Evolutionary conservation across 176 grass and related monocot genomes (phyloP).

Genomic region (Carex myosuroides): DNA sequence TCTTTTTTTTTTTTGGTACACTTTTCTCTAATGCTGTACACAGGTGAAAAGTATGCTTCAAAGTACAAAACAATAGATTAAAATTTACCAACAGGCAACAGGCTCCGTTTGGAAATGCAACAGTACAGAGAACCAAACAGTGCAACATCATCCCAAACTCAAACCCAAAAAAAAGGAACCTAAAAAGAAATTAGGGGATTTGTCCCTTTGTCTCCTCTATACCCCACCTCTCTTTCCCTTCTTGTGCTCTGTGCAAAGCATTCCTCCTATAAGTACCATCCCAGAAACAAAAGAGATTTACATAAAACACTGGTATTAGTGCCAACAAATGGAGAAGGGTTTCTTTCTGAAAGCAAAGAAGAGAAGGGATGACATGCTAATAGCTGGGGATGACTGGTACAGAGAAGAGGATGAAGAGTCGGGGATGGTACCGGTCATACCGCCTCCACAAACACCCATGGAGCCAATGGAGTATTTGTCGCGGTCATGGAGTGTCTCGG

Average conservation of each 20-base stretch:
- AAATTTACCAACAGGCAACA: background rate
- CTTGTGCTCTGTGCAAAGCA: slow-evolving; percentile 15
- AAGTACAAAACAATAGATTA: slow-evolving; percentile 18
- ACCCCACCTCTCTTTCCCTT: slow-evolving; percentile 3
- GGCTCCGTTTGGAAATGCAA: slow-evolving; percentile 6
- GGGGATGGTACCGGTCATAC: slow-evolving; percentile 18
- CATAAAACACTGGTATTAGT: background rate
- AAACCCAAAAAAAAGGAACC: slow-evolving; percentile 17
- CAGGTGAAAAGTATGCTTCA: slow-evolving; percentile 15
- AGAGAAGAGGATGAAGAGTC: slow-evolving; percentile 15
- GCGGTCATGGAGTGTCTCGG: slow-evolving; percentile 62
- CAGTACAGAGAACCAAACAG: slow-evolving; percentile 5
- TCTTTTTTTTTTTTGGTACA: background rate
- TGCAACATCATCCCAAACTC: slow-evolving; percentile 7
- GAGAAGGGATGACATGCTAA: slow-evolving; percentile 7
- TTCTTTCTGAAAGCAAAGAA: slow-evolving; percentile 1
- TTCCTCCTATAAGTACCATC: slow-evolving; percentile 15
- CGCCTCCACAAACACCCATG: slow-evolving; percentile 51
- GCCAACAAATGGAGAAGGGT: background rate
- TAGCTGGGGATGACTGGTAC: background rate
- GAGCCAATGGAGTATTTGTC: slow-evolving; percentile 67
- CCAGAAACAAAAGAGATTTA: background rate
- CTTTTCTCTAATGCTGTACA: slow-evolving; percentile 22
- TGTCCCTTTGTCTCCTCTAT: slow-evolving; percentile 24
- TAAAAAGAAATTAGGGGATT: slow-evolving; percentile 23